Evolutionary conservation across 306 rosid species (phyloP).

Genomic region (Trifolium pratense): DNA sequence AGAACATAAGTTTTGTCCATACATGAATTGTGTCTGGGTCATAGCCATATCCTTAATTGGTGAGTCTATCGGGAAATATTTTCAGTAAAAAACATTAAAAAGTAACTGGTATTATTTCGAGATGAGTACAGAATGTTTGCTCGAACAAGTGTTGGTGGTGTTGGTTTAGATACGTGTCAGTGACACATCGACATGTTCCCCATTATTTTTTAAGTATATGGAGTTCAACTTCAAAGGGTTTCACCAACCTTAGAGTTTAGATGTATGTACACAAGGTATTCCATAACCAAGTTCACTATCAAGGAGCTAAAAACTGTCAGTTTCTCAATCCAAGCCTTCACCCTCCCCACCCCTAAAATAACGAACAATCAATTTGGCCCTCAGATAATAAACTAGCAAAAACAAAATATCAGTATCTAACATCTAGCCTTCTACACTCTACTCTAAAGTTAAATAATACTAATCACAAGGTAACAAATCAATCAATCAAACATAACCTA

Average conservation of each 20-base stretch:
- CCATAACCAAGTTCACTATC: constrained; percentile 29
- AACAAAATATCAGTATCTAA: constrained; percentile 17
- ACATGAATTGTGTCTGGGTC: not conserved
- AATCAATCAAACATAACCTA: not conserved
- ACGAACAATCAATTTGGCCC: constrained; percentile 5
- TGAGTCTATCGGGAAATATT: not conserved
- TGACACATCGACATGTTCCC: not conserved
- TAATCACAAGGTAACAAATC: constrained; percentile 18
- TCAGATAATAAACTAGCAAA: constrained; percentile 9
- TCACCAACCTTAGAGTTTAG: not conserved
- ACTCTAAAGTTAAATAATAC: not conserved
- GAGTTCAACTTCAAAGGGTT: constrained; percentile 11
- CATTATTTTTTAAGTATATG: not conserved
- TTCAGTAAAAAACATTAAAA: not conserved
- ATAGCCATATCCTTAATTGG: not conserved
- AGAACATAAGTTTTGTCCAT: not conserved
- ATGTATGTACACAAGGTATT: not conserved
- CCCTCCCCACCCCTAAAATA: not conserved
- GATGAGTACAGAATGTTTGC: not conserved
- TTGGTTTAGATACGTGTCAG: not conserved
- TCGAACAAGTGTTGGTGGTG: not conserved
- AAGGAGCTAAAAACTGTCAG: not conserved
- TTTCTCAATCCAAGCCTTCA: not conserved
- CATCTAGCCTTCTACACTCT: not conserved
- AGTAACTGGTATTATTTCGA: not conserved